Evolutionary conservation across 805 yeast genomes (phyloP), one percentile per base, ranked within the genome.

Genomic region (Yamadazyma laniorum): DNA sequence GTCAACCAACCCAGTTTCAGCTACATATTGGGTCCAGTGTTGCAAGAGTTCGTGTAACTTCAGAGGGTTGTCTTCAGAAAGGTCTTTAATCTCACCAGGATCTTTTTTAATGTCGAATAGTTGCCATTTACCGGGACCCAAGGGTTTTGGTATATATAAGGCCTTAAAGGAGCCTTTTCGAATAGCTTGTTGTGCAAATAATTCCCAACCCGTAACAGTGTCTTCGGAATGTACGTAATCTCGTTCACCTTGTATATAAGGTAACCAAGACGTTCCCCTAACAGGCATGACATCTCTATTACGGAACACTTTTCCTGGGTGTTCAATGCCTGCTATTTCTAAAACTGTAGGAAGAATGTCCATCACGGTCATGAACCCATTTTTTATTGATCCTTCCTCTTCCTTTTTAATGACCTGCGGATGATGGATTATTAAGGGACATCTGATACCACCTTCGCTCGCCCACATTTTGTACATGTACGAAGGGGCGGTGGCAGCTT

Each of bases 361-460:
- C 81, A 77, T 77, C 3, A 79, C 82, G 0, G 82, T 77, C 12
- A 65, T 52, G 42, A 78, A 78, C 16, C 57, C 72, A 18, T 56
- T 47, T n/a, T 56, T 48, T 11, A 67, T 53, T 9, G 52, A 44
- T 5, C 72, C 74, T 13, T 18, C 13, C 14, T 5, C 16, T 6
- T 34, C n/a, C 15, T 36, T 28, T 19, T 11, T 15, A n/a, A 56
- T 34, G 9, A 66, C 35, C 4, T 58, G 53, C 0, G 80, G 80
- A 47, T 66, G 65, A 42, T 63, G 65, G 5, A 77, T 48, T 35
- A 79, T 67, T 41, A 75, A 56, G 0, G 82, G 83, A 50, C 79
- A 75, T 15, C 79, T 66, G 17, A 77, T 72, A 7, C 82, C 84
- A 18, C 82, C 83, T 52, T 79, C 82, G 3, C 75, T 62, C 3